Conservation (phyloP, 345 rosid species). For the Cochlearia excelsa region DNA sequence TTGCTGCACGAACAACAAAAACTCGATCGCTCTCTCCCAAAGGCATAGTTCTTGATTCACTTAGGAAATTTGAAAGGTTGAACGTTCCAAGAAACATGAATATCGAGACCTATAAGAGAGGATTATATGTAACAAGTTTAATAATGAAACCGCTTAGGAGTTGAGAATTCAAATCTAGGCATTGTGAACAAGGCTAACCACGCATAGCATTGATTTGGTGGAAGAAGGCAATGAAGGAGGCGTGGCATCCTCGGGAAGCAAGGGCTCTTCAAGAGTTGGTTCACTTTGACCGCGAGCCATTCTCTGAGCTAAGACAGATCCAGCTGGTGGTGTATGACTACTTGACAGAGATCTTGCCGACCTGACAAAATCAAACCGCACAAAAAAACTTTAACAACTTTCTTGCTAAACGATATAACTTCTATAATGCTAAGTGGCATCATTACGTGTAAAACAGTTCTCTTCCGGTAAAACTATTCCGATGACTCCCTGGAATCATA, state of each 20-base stretch:
- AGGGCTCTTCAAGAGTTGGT: slow-evolving; percentile 57
- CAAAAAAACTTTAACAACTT: neutral
- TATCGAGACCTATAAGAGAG: slow-evolving; percentile 47
- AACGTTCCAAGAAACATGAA: slow-evolving; percentile 54
- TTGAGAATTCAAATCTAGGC: slow-evolving; percentile 4
- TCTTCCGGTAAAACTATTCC: slow-evolving; percentile 46
- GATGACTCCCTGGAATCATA: slow-evolving; percentile 45
- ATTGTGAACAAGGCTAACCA: slow-evolving; percentile 42
- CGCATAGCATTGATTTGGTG: slow-evolving; percentile 59
- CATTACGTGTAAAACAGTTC: slow-evolving; percentile 65
- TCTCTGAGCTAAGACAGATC: slow-evolving; percentile 54
- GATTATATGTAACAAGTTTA: neutral
- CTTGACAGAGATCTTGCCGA: slow-evolving; percentile 81
- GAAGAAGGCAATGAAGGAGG: slow-evolving; percentile 44
- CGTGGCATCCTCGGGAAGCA: slow-evolving; percentile 44
- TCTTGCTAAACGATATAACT: neutral
- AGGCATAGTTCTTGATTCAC: slow-evolving; percentile 24
- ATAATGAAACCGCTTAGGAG: neutral
- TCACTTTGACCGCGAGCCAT: slow-evolving; percentile 41
- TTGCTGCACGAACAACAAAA: slow-evolving; percentile 44
- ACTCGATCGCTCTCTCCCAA: slow-evolving; percentile 43
- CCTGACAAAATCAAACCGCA: slow-evolving; percentile 37
- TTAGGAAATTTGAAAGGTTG: slow-evolving; percentile 38
- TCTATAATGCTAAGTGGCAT: slow-evolving; percentile 8
- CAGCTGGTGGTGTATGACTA: slow-evolving; percentile 65